These are phyloP conservation scores for Fulvia fulva DNA, from an alignment of 2,329 filamentous ascomycete species.

Conservation along the genomic window DNA sequence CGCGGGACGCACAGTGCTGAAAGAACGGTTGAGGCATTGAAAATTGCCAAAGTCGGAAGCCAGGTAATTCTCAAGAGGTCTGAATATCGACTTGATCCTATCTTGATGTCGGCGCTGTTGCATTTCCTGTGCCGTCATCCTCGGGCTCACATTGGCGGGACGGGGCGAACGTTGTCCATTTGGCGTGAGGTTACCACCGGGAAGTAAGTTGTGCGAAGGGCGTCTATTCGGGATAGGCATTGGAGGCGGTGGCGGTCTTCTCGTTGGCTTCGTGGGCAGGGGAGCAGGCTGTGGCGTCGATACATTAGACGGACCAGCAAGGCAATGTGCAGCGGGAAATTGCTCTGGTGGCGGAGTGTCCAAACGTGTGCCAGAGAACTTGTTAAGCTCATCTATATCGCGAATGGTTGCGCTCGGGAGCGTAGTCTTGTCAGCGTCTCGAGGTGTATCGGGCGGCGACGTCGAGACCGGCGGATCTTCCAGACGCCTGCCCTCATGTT, in stretches of 20 bases:
- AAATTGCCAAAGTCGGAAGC: slow-evolving; percentile 63
- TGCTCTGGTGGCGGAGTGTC: slow-evolving; percentile 24
- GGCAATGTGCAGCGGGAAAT: background rate
- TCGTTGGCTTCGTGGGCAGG: slow-evolving; percentile 23
- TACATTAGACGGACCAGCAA: slow-evolving; percentile 10
- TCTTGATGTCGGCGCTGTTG: slow-evolving; percentile 32
- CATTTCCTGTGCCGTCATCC: slow-evolving; percentile 24
- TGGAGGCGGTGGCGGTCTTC: slow-evolving; percentile 34
- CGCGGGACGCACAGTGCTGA: slow-evolving; percentile 52
- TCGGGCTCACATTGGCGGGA: slow-evolving; percentile 23
- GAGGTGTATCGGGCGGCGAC: slow-evolving; percentile 24
- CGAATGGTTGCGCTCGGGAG: slow-evolving; percentile 23
- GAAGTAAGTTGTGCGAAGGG: slow-evolving; percentile 22
- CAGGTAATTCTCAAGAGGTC: slow-evolving; percentile 73
- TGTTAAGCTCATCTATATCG: slow-evolving; percentile 26
- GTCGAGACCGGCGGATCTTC: slow-evolving; percentile 23
- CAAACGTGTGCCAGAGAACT: slow-evolving; percentile 20
- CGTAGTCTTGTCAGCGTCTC: background rate
- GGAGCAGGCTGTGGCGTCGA: slow-evolving; percentile 26
- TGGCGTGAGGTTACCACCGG: slow-evolving; percentile 13
- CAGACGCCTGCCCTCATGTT: slow-evolving; percentile 11
- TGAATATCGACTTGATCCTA: slow-evolving; percentile 62
- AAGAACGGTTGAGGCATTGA: slow-evolving; percentile 72
- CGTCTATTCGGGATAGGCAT: slow-evolving; percentile 18
- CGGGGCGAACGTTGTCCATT: slow-evolving; percentile 25